Conservation (phyloP, 106 monocot genomes). For the Narthecium ossifragum region DNA sequence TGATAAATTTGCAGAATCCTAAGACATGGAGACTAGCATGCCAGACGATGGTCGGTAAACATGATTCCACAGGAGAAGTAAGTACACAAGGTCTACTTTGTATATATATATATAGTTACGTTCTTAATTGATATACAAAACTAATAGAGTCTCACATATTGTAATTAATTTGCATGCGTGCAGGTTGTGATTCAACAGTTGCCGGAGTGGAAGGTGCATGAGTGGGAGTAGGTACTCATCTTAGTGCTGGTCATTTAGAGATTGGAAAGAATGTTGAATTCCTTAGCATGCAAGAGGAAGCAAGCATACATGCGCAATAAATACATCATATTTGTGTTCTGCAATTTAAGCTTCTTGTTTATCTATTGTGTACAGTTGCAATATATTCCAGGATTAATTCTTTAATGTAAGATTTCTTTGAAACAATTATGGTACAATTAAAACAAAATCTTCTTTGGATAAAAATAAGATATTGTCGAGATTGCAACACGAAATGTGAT, state of each 20-base stretch:
- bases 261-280: not conserved
- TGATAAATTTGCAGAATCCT: conserved; percentile 53
- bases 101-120: not conserved
- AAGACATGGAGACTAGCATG: conserved; percentile 92
- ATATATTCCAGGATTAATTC: not conserved
- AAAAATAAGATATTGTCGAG: too few species aligned
- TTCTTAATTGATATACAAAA: not conserved
- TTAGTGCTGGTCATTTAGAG: too few species aligned
- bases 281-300: not conserved
- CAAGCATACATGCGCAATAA: too few species aligned
- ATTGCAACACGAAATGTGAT: too few species aligned
- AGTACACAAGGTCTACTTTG: not conserved
- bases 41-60: conserved; percentile 64
- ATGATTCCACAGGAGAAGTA: conserved; percentile 76
- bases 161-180: not conserved
- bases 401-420: too few species aligned
- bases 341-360: not conserved
- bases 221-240: conserved; percentile 35
- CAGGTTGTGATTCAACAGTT: conserved; percentile 87
- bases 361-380: not conserved
- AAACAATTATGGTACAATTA: too few species aligned
- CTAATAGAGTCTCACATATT: not conserved
- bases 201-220: conserved; percentile 82
- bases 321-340: not conserved
- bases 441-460: too few species aligned